phyloP scores from a whole-genome alignment of 2,329 filamentous ascomycete genomes.

The Venturia effusa region DNA sequence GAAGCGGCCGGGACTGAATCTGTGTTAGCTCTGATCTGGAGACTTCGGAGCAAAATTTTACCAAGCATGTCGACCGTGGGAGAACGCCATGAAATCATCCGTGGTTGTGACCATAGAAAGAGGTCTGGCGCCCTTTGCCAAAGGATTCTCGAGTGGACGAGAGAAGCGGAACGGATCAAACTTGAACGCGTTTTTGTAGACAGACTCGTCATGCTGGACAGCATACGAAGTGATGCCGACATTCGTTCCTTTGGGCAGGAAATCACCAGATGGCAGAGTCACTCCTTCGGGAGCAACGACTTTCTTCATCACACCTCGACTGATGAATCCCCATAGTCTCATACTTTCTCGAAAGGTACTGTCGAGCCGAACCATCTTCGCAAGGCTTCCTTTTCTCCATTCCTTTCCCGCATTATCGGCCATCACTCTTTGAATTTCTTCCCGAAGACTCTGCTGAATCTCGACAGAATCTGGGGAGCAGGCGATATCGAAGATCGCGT shows the following conservation, averaged over 20 bases:
- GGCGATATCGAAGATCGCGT: constrained; percentile 28
- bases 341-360: constrained; percentile 12
- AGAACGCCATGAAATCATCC: constrained; percentile 12
- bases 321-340: constrained; percentile 14
- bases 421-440: constrained; percentile 1
- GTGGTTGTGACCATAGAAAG: constrained; percentile 7
- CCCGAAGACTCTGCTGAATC: constrained; percentile 4
- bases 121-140: not conserved
- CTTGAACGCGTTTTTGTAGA: constrained; percentile 4
- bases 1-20: constrained; percentile 29
- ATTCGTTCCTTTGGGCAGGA: constrained; percentile 25
- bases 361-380: constrained; percentile 6
- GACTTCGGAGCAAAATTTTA: constrained; percentile 10
- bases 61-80: constrained; percentile 12
- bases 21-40: constrained; percentile 28
- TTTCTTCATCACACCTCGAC: constrained; percentile 23
- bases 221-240: constrained; percentile 17
- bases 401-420: constrained; percentile 9
- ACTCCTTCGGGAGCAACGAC: constrained; percentile 25
- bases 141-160: not conserved
- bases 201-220: constrained; percentile 13
- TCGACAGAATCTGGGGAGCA: constrained; percentile 16
- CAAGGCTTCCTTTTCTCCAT: constrained; percentile 3
- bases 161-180: constrained; percentile 11
- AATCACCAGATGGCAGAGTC: constrained; percentile 24